A percentile compares a stretch with the other conserved stretches of the same genome.
These are phyloP conservation scores for Sechiopsis laciniata DNA, from an alignment of 306 rosid genomes.

Conservation along the genomic window DNA sequence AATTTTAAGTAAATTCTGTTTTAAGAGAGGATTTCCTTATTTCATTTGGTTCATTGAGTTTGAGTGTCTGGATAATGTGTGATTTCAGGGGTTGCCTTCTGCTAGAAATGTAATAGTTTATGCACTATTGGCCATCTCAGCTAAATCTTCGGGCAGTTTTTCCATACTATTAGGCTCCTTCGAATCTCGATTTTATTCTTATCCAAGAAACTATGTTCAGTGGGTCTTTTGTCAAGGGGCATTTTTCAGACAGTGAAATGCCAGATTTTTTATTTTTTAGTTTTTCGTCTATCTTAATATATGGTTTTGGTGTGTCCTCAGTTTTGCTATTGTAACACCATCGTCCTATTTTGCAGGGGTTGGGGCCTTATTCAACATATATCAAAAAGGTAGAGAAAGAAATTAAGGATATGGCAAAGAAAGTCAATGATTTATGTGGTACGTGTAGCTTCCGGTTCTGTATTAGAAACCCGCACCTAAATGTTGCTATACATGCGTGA, in stretches of 20 bases:
- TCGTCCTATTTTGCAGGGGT: constrained; percentile 51
- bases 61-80: background rate
- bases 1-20: background rate
- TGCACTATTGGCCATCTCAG: background rate
- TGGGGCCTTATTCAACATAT: constrained; percentile 82
- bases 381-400: constrained; percentile 87
- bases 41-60: background rate
- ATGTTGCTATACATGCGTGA: background rate
- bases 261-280: too few species aligned
- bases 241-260: background rate
- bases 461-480: background rate
- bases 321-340: background rate
- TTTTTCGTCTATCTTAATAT: background rate
- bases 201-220: background rate
- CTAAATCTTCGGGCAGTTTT: background rate
- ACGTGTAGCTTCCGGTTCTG: constrained; percentile 7
- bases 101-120: too few species aligned
- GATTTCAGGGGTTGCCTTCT: background rate
- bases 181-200: background rate
- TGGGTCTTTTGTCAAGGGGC: background rate
- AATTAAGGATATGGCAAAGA: constrained; percentile 93
- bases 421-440: constrained; percentile 92
- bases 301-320: background rate
- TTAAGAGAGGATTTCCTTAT: too few species aligned
- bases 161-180: background rate